A percentile compares a stretch with the other conserved stretches of the same genome.
These are phyloP conservation scores for Picea mariana DNA, from an alignment of 83 land plant genomes.

Conservation along the genomic window DNA sequence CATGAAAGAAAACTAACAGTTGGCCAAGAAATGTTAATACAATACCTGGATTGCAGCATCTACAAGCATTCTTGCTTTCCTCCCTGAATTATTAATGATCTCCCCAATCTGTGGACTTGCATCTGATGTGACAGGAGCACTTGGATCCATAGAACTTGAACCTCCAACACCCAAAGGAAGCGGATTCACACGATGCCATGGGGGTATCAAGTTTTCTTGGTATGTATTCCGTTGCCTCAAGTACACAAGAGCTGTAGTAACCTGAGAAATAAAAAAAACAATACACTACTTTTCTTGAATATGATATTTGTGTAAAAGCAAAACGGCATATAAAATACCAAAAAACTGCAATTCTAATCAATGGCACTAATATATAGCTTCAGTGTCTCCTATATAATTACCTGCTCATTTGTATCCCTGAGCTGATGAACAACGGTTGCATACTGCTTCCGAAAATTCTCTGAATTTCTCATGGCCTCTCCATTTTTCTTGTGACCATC, in stretches of 20 bases:
- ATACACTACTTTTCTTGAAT: neutral
- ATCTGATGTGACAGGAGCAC: conserved; percentile 42
- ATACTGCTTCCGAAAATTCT: conserved; percentile 69
- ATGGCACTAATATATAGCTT: neutral
- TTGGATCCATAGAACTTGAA: conserved; percentile 30
- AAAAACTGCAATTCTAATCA: neutral
- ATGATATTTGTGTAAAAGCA: neutral
- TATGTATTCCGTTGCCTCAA: conserved; percentile 82
- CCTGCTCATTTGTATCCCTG: conserved; percentile 81
- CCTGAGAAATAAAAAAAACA: conserved; percentile 42
- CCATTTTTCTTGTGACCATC: conserved; percentile 44
- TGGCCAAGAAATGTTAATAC: neutral
- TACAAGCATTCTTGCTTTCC: conserved; percentile 76
- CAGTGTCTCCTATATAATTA: conserved; percentile 16
- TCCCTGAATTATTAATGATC: conserved; percentile 64
- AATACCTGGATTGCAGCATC: conserved; percentile 81
- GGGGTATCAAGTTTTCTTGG: conserved; percentile 44
- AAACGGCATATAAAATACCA: neutral
- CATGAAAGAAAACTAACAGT: neutral
- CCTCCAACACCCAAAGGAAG: conserved; percentile 22
- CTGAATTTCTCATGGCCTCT: conserved; percentile 60
- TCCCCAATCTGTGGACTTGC: conserved; percentile 65
- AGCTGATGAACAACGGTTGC: conserved; percentile 82
- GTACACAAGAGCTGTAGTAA: conserved; percentile 56
- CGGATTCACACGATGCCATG: conserved; percentile 38